Base-by-base conservation (phyloP, 2,329 filamentous ascomycete genomes). In the Xylaria sp. region DNA sequence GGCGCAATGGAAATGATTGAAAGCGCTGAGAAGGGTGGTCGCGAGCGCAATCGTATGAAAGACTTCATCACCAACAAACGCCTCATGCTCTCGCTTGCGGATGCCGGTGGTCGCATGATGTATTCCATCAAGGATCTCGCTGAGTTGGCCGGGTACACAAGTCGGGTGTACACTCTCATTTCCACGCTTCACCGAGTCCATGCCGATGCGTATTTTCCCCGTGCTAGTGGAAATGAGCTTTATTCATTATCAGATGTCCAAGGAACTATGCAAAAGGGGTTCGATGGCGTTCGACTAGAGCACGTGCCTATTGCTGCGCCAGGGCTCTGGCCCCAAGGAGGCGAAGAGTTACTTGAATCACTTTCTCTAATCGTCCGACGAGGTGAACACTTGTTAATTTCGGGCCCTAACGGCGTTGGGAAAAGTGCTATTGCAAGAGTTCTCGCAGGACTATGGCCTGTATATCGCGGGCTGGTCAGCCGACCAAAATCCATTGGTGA, bases 51-150 rank as follows among this genome's bases (percentile, higher is more conserved):
- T 65, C 93, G 97, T 48, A 99, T 98, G 93, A 96, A 97, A 82
- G 93, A 97, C 40, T 99, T 99, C 81, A 98, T 99, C 81, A 99
- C 96, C 13, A 99, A 99, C 83, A 98, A 99, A 81, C 90, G 96
- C 4, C 90, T 99, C 47, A 98, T 99, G 96, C 87, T 99, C 37
- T 98, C 95, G 18, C 87, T 99, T 44, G 96, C 96, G 10, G 96
- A 99, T 81, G 96, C 96, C 1, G 96, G 96, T 68, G 95, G 95
- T 29, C 89, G 96, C 55, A 98, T 99, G 93, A 99, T 99, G 96
- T 99, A 99, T 84, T 96, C 93, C 70, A 97, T 99, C 84, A 99
- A 99, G 82, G 97, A 99, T 77, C 88, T 99, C 42, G 94, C 94
- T 1, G 96, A 99, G 79, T 85, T 99, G 40, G 96, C 96, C 5